Evolutionary conservation across 2,329 filamentous ascomycete genomes (phyloP).

Genomic region (Aspergillus hortae): DNA sequence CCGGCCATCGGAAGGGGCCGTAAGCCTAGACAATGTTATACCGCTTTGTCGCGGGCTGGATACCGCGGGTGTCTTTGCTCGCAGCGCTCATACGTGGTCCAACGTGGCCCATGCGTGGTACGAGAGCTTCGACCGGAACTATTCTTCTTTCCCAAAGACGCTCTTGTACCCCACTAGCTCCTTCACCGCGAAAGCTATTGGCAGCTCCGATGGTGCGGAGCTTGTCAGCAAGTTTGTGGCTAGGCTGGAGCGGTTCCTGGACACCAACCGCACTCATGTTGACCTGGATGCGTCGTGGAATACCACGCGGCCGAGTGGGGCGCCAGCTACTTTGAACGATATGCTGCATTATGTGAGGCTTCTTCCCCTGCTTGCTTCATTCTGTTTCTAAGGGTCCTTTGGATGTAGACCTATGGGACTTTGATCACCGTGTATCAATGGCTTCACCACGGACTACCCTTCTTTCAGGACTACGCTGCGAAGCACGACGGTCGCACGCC

Average conservation of each 20-base stretch:
- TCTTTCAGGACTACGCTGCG: slow-evolving; percentile 24
- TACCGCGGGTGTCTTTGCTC: slow-evolving; percentile 29
- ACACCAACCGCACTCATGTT: slow-evolving; percentile 22
- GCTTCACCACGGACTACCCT: slow-evolving; percentile 17
- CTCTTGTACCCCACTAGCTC: slow-evolving; percentile 2
- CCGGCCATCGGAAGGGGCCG: slow-evolving; percentile 20
- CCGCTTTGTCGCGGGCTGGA: slow-evolving; percentile 28
- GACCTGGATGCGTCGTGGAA: slow-evolving; percentile 24
- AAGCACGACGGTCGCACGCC: slow-evolving; percentile 21
- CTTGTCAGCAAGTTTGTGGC: slow-evolving; percentile 19
- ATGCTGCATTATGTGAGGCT: not conserved
- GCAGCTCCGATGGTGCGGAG: slow-evolving; percentile 9
- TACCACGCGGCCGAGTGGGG: slow-evolving; percentile 9
- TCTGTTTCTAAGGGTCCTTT: too few relatives aligned
- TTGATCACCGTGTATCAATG: slow-evolving; percentile 17
- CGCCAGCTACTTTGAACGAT: slow-evolving; percentile 9
- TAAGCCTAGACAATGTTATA: slow-evolving; percentile 18
- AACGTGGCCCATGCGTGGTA: slow-evolving; percentile 17
- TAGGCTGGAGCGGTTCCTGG: slow-evolving; percentile 23
- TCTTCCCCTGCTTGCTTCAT: too few relatives aligned
- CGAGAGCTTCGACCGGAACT: slow-evolving; percentile 12
- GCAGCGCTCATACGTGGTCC: slow-evolving; percentile 19
- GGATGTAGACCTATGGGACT: slow-evolving; percentile 13
- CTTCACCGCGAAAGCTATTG: slow-evolving; percentile 18
- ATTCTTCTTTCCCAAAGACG: slow-evolving; percentile 18